Percentiles rank a stretch among this genome's conserved stretches.
These are phyloP conservation scores for Austroboletus novae-zelandiae DNA, from an alignment of 1,284 basidiomycete species.

Conservation along the genomic window DNA sequence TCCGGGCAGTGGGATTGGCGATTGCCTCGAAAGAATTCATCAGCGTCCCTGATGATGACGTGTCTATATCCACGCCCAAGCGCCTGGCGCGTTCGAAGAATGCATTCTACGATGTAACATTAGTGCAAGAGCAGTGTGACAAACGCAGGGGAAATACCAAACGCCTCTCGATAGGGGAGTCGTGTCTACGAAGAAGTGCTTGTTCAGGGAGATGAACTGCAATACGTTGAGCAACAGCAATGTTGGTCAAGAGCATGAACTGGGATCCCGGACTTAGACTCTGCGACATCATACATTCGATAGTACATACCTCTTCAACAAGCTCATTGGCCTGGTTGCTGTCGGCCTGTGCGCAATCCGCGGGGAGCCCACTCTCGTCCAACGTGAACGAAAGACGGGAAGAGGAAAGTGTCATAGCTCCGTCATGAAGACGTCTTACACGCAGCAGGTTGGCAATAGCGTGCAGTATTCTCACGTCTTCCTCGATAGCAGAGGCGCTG, in stretches of 20 bases:
- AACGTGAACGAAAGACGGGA: conserved; percentile 77
- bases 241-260: conserved; percentile 95
- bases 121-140: conserved; percentile 2
- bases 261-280: conserved; percentile 30
- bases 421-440: conserved; percentile 73
- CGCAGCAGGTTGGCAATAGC: conserved; percentile 75
- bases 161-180: conserved; percentile 88
- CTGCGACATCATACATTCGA: neutral
- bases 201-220: conserved; percentile 94
- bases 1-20: conserved; percentile 67
- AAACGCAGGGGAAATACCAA: conserved; percentile 48
- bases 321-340: conserved; percentile 75
- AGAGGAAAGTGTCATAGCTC: conserved; percentile 76
- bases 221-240: conserved; percentile 88
- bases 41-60: conserved; percentile 75
- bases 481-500: conserved; percentile 58
- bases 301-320: conserved; percentile 76
- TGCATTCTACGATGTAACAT: conserved; percentile 49
- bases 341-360: conserved; percentile 71
- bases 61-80: conserved; percentile 83
- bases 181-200: conserved; percentile 91
- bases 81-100: conserved; percentile 81
- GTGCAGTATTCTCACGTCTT: conserved; percentile 74
- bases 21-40: conserved; percentile 83
- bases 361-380: conserved; percentile 80